Evolutionary conservation across 139 green algal species (phyloP).

Genomic region (Yamagishiella unicocca): DNA sequence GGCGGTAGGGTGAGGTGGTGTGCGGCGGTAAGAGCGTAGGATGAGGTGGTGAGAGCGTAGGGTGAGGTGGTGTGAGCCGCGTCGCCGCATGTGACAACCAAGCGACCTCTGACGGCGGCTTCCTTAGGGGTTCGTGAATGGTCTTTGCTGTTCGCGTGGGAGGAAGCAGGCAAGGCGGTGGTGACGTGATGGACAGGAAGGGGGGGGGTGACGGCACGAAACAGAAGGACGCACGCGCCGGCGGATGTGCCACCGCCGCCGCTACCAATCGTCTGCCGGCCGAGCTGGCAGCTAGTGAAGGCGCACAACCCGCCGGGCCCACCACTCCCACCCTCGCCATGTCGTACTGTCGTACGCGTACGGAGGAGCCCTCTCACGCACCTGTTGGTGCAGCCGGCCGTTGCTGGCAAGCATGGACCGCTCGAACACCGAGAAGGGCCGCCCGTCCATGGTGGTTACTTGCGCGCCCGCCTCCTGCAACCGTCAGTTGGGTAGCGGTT

Average conservation of each 20-base stretch:
- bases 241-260: too few species aligned
- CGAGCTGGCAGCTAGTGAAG: too few species aligned
- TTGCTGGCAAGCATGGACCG: conserved; percentile 71
- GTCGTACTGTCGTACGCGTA: not conserved
- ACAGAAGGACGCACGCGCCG: too few species aligned
- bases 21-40: not conserved
- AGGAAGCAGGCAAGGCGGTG: not conserved
- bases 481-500: too few species aligned
- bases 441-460: conserved; percentile 84
- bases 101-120: not conserved
- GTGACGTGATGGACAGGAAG: too few species aligned
- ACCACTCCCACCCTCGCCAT: not conserved
- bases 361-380: not conserved
- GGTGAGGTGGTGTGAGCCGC: not conserved
- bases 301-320: not conserved
- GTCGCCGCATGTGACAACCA: not conserved
- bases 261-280: too few species aligned
- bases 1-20: not conserved
- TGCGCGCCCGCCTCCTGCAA: conserved; percentile 77
- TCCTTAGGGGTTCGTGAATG: not conserved
- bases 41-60: not conserved
- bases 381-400: conserved; percentile 62
- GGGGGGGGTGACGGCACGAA: too few species aligned
- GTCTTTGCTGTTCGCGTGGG: not conserved
- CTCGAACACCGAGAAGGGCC: conserved; percentile 75